Conservation (phyloP, 1,284 basidiomycete species). For the Sporisorium graminicola region DNA sequence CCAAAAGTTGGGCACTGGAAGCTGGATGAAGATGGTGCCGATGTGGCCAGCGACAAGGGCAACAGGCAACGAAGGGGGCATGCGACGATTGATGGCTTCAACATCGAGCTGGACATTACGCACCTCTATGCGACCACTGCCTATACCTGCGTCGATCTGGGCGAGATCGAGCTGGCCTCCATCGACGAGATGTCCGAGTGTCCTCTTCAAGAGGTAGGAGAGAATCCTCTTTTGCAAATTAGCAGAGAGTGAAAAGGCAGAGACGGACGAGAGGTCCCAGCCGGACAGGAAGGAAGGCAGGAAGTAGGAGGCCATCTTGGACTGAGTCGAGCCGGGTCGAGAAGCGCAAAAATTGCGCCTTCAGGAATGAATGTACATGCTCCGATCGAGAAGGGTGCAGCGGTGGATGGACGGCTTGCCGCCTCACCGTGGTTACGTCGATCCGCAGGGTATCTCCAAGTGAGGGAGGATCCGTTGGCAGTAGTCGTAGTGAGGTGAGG, state of each 20-base stretch:
- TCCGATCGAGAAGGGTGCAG: neutral
- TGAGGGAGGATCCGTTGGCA: no score
- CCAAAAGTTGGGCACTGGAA: constrained; percentile 60
- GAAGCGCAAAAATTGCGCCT: constrained; percentile 19
- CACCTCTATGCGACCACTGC: constrained; percentile 86
- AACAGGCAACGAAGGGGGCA: constrained; percentile 74
- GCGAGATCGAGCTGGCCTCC: constrained; percentile 87
- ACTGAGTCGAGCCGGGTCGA: neutral
- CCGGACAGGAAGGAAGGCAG: constrained; percentile 40
- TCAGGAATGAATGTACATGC: constrained; percentile 22
- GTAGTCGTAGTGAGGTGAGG: no score
- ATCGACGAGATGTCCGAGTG: constrained; percentile 85
- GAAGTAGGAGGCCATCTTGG: constrained; percentile 47
- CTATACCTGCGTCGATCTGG: constrained; percentile 91
- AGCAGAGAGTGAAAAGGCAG: constrained; percentile 75
- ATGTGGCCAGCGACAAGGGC: constrained; percentile 77
- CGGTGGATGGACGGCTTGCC: constrained; percentile 16
- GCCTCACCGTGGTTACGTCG: constrained; percentile 8
- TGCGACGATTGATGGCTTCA: constrained; percentile 51
- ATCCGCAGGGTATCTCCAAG: neutral
- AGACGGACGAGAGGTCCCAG: constrained; percentile 50
- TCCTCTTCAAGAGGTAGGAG: constrained; percentile 85
- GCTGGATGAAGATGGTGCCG: constrained; percentile 52
- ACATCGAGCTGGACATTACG: constrained; percentile 84
- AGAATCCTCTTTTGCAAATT: constrained; percentile 89